A percentile compares a stretch with the other conserved stretches of the same genome.
Evolutionary conservation across 176 grass and related monocot genomes (phyloP).

Genomic region (Phoenix roebelenii): DNA sequence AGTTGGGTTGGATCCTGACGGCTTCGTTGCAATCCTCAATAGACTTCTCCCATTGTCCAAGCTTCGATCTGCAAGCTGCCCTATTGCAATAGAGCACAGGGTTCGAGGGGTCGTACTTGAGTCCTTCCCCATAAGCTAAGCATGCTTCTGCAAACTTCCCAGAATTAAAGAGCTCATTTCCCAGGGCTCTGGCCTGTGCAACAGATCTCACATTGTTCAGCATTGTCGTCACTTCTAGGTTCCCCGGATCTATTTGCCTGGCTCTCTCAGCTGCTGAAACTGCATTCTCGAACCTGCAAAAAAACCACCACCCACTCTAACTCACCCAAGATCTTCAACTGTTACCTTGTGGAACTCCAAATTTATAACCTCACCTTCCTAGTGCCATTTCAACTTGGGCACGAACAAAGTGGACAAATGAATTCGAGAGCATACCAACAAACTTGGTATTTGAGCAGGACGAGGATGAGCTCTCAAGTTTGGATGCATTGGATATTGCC

Average conservation of each 20-base stretch:
- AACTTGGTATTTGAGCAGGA: conserved; percentile 56
- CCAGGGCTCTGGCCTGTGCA: conserved; percentile 53
- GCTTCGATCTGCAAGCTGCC: conserved; percentile 82
- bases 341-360: not conserved
- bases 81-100: conserved; percentile 90
- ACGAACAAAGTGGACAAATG: conserved; percentile 65
- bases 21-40: conserved; percentile 94
- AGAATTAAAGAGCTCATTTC: conserved; percentile 89
- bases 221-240: conserved; percentile 45
- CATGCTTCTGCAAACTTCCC: conserved; percentile 72
- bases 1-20: conserved; percentile 78
- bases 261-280: conserved; percentile 64
- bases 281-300: conserved; percentile 77
- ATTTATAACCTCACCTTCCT: conserved; percentile 54
- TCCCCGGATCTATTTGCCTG: conserved; percentile 54
- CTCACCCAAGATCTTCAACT: no score
- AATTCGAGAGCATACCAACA: conserved; percentile 52
- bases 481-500: conserved; percentile 63
- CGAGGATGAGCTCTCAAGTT: conserved; percentile 59
- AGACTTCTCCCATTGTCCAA: conserved; percentile 86
- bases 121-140: conserved; percentile 79
- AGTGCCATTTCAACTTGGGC: conserved; percentile 79
- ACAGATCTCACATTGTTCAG: conserved; percentile 66
- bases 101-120: conserved; percentile 66
- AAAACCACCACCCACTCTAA: not conserved